These are phyloP conservation scores for Euphorbia pulcherrima DNA, from an alignment of 345 rosid genomes.

Conservation along the genomic window DNA sequence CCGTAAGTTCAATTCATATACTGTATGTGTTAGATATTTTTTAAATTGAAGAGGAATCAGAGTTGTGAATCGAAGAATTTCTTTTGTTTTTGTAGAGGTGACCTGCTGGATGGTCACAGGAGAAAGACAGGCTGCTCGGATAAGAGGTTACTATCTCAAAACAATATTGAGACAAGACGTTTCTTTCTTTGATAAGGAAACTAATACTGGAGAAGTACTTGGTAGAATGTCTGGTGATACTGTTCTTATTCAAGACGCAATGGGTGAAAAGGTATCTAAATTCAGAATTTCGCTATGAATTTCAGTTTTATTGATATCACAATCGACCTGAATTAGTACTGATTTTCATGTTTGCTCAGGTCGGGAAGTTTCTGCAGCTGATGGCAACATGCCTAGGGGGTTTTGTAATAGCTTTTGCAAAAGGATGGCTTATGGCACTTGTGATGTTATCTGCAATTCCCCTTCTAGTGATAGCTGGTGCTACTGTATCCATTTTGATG, in stretches of 20 bases:
- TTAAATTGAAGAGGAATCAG: neutral
- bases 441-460: slow-evolving; percentile 32
- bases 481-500: slow-evolving; percentile 20
- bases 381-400: slow-evolving; percentile 30
- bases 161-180: slow-evolving; percentile 42
- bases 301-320: neutral
- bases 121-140: slow-evolving; percentile 45
- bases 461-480: slow-evolving; percentile 24
- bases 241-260: slow-evolving; percentile 41
- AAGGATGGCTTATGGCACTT: slow-evolving; percentile 31
- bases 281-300: neutral
- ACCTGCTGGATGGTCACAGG: slow-evolving; percentile 49
- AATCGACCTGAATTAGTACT: too few species aligned
- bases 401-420: slow-evolving; percentile 24
- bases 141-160: slow-evolving; percentile 34
- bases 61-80: neutral
- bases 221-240: slow-evolving; percentile 48
- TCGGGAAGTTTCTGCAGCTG: slow-evolving; percentile 31
- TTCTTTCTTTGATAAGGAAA: slow-evolving; percentile 38
- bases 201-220: slow-evolving; percentile 37
- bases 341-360: slow-evolving; percentile 19
- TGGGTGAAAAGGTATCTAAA: slow-evolving; percentile 43
- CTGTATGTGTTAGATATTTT: neutral
- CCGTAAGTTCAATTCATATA: slow-evolving; percentile 13
- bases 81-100: slow-evolving; percentile 26